Evolutionary conservation across 805 yeast genomes (phyloP), one percentile per base, ranked within the genome.

Genomic region (Jamesozyma jinghongensis): DNA sequence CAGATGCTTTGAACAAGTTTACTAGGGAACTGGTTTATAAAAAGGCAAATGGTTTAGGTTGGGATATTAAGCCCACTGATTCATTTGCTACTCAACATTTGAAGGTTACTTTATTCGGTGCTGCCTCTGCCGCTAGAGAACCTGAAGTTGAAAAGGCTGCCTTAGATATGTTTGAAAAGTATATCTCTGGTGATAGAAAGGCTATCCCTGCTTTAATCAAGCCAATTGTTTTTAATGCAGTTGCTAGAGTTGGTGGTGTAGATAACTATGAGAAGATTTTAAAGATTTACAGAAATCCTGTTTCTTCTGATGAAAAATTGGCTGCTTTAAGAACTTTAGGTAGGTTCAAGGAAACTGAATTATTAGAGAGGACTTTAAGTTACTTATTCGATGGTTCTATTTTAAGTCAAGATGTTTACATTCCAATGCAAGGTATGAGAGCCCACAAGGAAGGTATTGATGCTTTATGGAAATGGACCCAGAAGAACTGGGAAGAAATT

Each of bases 201-300:
- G 85, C 85, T 27, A 70, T 86, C 48, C 77, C 85, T 60, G 85
- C 94, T 43, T 79, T 84, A 65, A 63, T 85, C 51, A 75, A 84
- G 62, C 73, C 71, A 4, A 55, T 81, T 13, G 77, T 85, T 16
- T 85, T 82, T 64, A 63, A 61, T 40, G 65, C 77, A n/a, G 85
- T 74, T 45, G 85, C 88, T 38, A 71, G 71, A 58, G 57, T 61
- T 37, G 94, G 94, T 50, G 77, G 76, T 43, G 30, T 16, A 22
- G 66, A 71, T 38, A 77, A 77, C 44, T 85, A 77, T 63, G 81
- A 84, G 41, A 70, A 74, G 50, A 61, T 86, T 37, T 70, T 70
- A 48, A 56, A 70, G 27, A 73, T 83, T 46, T 83, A 81, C 70
- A 62, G 68, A 46, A 73, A 73, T 48, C 81, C 90, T 16, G 38